Evolutionary conservation across 2,329 filamentous ascomycete genomes (phyloP), one percentile per base, ranked within the genome.

Genomic region (Monilinia laxa): DNA sequence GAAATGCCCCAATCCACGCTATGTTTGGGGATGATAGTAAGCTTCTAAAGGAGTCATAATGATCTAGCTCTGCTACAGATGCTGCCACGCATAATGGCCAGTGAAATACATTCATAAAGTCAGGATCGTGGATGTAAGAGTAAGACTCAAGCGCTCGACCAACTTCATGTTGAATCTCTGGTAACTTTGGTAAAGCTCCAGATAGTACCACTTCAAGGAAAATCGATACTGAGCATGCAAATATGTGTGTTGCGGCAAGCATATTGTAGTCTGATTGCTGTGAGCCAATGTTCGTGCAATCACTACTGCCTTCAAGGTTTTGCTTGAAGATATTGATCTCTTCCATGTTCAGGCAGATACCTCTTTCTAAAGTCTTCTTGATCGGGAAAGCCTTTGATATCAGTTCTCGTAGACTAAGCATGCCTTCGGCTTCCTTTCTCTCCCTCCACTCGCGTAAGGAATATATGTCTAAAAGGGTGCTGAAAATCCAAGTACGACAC

Each of bases 21-120:
- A 53, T 28, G 25, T 53, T 53, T 53, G 25, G 25, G 28, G 52
- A 31, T 20, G 28, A 10, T 25, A 54, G 25, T 25, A 54, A 31
- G 52, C 25, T 35, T 54, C 52, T 35, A 35, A 54, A 54, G 28
- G 20, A 53, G 10, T 54, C 52, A 54, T 54, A 54, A 16, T 35
- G 52, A 35, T 35, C 28, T 9, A 16, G 52, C 25, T 54, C 52
- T 54, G 25, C 52, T 35, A 54, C 52, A 54, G 52, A 54, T 54
- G 25, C 52, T n/a, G 28, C 25, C 52, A 54, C 25, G 31, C 28
- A 54, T 20, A 54, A n/a, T 35, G 52, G 52, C 52, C 52, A 54
- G 52, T 31, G 52, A 16, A 35, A 54, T 54, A 35, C 28, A 54
- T 35, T 54, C 10, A 53, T 10, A 16, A 53, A 18, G 16, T 31